A percentile compares a stretch with the other conserved stretches of the same genome.
phyloP scores from a whole-genome alignment of 2,329 filamentous ascomycete species.

The Scytalidium lignicola region DNA sequence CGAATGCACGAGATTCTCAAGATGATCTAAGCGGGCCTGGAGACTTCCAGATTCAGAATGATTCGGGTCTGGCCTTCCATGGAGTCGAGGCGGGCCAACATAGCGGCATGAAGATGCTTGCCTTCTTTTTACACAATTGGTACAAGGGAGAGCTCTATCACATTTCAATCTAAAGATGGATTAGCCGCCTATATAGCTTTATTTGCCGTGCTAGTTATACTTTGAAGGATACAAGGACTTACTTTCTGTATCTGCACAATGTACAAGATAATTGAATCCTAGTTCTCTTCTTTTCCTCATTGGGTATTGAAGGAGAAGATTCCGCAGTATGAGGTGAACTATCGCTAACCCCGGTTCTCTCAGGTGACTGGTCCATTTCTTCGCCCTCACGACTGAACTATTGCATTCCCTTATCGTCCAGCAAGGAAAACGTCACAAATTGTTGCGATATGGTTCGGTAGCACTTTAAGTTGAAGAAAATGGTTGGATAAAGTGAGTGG shows the following conservation, averaged over 20 bases:
- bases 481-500: no score
- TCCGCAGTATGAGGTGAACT: no score
- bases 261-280: slow-evolving; percentile 24
- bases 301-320: neutral
- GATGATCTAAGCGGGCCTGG: slow-evolving; percentile 46
- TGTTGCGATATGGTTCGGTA: no score
- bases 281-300: slow-evolving; percentile 8
- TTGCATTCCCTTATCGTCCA: no score
- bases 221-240: neutral
- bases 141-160: slow-evolving; percentile 46
- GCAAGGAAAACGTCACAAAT: no score
- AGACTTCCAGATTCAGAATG: slow-evolving; percentile 36
- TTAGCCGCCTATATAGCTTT: no score
- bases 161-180: slow-evolving; percentile 36
- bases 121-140: slow-evolving; percentile 47
- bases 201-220: no score
- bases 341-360: no score
- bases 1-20: slow-evolving; percentile 50
- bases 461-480: no score
- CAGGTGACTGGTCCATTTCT: no score
- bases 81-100: slow-evolving; percentile 35
- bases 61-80: slow-evolving; percentile 8
- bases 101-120: slow-evolving; percentile 41
- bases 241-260: slow-evolving; percentile 22
- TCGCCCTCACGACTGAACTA: no score